Evolutionary conservation across 2,329 filamentous ascomycete species (phyloP), one percentile per base, ranked within the genome.

Genomic region (Ophiobolus disseminans): DNA sequence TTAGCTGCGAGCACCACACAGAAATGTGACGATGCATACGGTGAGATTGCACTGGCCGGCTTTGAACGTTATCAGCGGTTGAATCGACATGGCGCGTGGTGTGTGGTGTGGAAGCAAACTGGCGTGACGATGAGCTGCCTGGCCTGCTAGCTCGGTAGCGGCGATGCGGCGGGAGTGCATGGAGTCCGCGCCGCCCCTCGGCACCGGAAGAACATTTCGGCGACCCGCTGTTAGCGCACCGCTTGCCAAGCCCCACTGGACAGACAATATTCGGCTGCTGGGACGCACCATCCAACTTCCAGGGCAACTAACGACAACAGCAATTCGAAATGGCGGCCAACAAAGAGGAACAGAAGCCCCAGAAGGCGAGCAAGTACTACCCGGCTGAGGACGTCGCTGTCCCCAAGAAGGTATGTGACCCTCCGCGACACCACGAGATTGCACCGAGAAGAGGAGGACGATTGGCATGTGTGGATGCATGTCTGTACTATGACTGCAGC

Each of bases 361-460:
- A 96, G 81, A 96, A 95, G 90, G 93, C 93, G 74, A 87, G 90
- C 85, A 97, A 97, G 85, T 99, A 93, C 91, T 99, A 99, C 84
- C 90, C 91, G 79, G 90, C 91, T 76, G 89, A 95, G 80, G 93
- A 97, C 80, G 89, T 93, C 76, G 77, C 85, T 77, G 82, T 88
- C 81, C 85, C 86, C 74, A 96, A 92, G 87, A 93, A 95, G 90
- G 94, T 99, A 86, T 85, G 91, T 89, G 73, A 44, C 40, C 30
- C 43, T 42, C 51, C 39, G 47, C 53, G 49, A 51, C 48, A 58
- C 48, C 48, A 57, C 50, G 54, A 45, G 28, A 53, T 46, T 34
- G 37, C 36, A 44, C 28, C 32, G 32, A 39, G 39, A 40, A 35
- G 42, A 61, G 43, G 60, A 64, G 50, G 41, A 52, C 48, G 49